Percentiles rank a stretch among this genome's conserved stretches.
These are phyloP conservation scores for Plasmodium gonderi DNA, from an alignment of 169 alveolate species.

Conservation along the genomic window DNA sequence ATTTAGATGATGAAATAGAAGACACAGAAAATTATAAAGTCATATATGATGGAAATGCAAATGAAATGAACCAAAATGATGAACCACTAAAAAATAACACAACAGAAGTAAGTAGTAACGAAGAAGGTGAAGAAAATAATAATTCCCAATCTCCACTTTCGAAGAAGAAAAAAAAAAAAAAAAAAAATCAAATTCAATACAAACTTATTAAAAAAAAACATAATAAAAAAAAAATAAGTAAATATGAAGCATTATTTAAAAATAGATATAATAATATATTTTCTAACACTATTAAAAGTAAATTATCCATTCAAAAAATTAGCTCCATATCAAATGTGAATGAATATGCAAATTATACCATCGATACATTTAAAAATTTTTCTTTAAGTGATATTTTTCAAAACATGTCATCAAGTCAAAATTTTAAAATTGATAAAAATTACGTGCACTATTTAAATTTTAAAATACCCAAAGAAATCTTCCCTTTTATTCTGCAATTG, in stretches of 20 bases:
- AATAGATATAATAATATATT: constrained; percentile 56
- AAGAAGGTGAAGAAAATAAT: not conserved
- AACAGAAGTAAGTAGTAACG: not conserved
- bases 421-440: constrained; percentile 66
- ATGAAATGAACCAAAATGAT: not conserved
- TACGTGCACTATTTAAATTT: constrained; percentile 57
- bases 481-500: constrained; percentile 64
- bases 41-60: constrained; percentile 11
- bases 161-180: constrained; percentile 1
- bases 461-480: constrained; percentile 61
- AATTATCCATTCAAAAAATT: constrained; percentile 56
- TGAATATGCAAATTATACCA: constrained; percentile 41
- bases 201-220: constrained; percentile 49
- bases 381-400: constrained; percentile 33
- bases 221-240: constrained; percentile 67
- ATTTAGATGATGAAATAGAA: constrained; percentile 7
- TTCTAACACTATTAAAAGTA: constrained; percentile 30
- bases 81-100: not conserved
- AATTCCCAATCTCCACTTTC: not conserved
- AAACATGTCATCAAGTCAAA: constrained; percentile 14
- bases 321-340: constrained; percentile 66
- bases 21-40: constrained; percentile 26
- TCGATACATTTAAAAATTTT: constrained; percentile 41
- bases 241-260: constrained; percentile 71
- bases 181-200: not conserved